Conservation (phyloP, 345 rosid genomes). For the Dipteronia sinensis region DNA sequence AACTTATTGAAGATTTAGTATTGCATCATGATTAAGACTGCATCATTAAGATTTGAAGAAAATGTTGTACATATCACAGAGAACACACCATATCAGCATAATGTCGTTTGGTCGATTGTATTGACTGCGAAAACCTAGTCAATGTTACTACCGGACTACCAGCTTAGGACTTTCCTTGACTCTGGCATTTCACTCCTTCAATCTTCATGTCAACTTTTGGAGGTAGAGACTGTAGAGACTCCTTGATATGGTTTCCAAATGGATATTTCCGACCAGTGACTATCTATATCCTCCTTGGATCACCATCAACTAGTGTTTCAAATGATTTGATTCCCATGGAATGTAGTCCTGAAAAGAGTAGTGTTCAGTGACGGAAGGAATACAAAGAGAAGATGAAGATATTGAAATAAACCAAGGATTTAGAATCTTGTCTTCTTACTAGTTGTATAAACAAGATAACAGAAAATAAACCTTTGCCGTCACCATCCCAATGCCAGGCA, state of each 20-base stretch:
- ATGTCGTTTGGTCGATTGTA: constrained; percentile 64
- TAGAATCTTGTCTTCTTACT: neutral
- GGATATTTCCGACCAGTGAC: constrained; percentile 92
- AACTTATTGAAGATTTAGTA: too few species aligned
- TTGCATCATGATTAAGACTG: constrained; percentile 8
- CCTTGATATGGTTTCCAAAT: constrained; percentile 95
- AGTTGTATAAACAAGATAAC: constrained; percentile 1
- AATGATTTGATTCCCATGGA: constrained; percentile 90
- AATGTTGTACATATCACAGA: neutral
- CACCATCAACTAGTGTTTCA: constrained; percentile 81
- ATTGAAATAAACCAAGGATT: constrained; percentile 1
- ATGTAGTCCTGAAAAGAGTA: constrained; percentile 61
- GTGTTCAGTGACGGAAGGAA: constrained; percentile 18
- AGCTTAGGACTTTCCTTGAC: constrained; percentile 64
- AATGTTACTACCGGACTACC: constrained; percentile 59
- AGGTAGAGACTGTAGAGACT: constrained; percentile 78
- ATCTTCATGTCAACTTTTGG: constrained; percentile 72
- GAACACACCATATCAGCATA: constrained; percentile 87
- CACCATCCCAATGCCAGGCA: constrained; percentile 96
- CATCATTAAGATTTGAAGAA: neutral
- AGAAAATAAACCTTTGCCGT: constrained; percentile 75
- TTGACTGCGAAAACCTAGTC: constrained; percentile 66
- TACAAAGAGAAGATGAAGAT: constrained; percentile 2
- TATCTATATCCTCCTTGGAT: constrained; percentile 93
- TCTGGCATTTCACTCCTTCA: constrained; percentile 58